These are phyloP conservation scores for Hymenoscyphus fraxineus DNA, from an alignment of 2,329 filamentous ascomycete genomes.

Conservation along the genomic window DNA sequence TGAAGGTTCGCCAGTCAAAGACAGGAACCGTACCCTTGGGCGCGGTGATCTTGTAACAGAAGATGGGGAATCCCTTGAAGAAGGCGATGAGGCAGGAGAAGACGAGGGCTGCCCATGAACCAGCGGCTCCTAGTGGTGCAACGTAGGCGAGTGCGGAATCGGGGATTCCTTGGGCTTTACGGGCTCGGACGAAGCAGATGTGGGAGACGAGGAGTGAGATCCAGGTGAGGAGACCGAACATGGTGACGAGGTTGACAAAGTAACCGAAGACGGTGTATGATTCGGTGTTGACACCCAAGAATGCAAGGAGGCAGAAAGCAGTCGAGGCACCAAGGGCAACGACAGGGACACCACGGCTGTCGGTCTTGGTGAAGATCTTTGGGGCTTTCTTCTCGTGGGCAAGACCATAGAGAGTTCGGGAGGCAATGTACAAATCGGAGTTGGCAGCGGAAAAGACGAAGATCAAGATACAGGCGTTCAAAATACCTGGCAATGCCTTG, in stretches of 20 bases:
- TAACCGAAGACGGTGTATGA: constrained; percentile 64
- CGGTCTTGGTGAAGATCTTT: constrained; percentile 50
- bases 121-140: constrained; percentile 67
- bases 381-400: constrained; percentile 64
- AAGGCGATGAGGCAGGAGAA: constrained; percentile 71
- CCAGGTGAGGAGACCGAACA: constrained; percentile 33
- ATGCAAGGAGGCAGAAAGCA: constrained; percentile 61
- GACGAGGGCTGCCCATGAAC: constrained; percentile 63
- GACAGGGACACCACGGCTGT: constrained; percentile 52
- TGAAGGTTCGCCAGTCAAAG: constrained; percentile 62
- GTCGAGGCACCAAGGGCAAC: constrained; percentile 42
- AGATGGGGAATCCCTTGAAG: constrained; percentile 74
- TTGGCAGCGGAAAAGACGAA: constrained; percentile 62
- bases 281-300: constrained; percentile 57
- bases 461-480: constrained; percentile 65
- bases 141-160: constrained; percentile 57
- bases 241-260: constrained; percentile 62
- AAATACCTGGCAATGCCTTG: constrained; percentile 57
- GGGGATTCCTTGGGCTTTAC: constrained; percentile 56
- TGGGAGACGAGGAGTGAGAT: constrained; percentile 61
- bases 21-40: constrained; percentile 39
- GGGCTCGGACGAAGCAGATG: constrained; percentile 62
- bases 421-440: constrained; percentile 61
- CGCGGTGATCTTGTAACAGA: constrained; percentile 59
- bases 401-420: constrained; percentile 67